Percentiles rank a stretch among this genome's conserved stretches.
Conservation (phyloP, 2,329 filamentous ascomycete genomes). For the Piedraia hortae region DNA sequence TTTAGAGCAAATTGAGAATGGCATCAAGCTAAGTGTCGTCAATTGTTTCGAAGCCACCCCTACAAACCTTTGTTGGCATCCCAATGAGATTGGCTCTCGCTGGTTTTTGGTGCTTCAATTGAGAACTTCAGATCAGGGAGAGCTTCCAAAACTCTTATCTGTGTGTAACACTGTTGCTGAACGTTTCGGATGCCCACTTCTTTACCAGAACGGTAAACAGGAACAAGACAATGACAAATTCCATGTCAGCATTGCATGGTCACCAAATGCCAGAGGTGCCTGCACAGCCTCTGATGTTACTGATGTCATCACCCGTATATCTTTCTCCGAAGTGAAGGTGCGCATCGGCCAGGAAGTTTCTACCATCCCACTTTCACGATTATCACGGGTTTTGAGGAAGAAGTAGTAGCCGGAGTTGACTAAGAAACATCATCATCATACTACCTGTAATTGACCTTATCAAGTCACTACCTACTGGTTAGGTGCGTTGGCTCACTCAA, state of each 20-base stretch:
- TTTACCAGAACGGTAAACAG: conserved; percentile 26
- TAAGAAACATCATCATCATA: too few species aligned
- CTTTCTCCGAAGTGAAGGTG: conserved; percentile 19
- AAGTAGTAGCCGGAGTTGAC: too few species aligned
- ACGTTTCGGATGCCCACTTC: conserved; percentile 34
- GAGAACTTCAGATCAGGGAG: conserved; percentile 10
- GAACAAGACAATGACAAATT: conserved; percentile 20
- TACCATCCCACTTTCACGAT: conserved; percentile 1
- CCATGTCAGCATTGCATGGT: conserved; percentile 81
- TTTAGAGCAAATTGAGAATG: conserved; percentile 24
- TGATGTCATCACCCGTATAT: conserved; percentile 4
- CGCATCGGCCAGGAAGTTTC: conserved; percentile 17
- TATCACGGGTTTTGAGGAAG: too few species aligned
- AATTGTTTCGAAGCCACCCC: conserved; percentile 19
- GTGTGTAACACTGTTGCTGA: conserved; percentile 37
- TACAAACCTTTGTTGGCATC: conserved; percentile 31
- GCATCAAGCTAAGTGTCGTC: conserved; percentile 18
- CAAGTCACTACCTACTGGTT: too few species aligned
- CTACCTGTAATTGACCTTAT: too few species aligned
- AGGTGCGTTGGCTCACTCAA: too few species aligned
- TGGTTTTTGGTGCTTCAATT: conserved; percentile 65
- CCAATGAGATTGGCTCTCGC: conserved; percentile 38
- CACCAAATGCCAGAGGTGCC: conserved; percentile 5
- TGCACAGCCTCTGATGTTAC: too few species aligned
- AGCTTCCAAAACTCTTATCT: conserved; percentile 26